Evolutionary conservation across 176 grass and related monocot genomes (phyloP), one percentile per base, ranked within the genome.

Genomic region (Echinochloa phyllopogon): DNA sequence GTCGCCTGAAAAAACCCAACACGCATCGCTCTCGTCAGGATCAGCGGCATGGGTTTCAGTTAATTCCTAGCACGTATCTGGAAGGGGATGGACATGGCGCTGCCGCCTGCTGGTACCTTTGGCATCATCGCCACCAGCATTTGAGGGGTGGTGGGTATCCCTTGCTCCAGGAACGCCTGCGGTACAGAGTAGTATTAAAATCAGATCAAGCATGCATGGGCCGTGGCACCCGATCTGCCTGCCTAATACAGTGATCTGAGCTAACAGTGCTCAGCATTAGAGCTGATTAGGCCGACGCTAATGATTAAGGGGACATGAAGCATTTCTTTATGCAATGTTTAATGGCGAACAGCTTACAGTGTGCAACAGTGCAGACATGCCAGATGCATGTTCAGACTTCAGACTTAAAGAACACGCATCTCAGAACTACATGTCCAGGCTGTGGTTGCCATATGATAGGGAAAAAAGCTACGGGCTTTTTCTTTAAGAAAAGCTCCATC

Each of bases 131-230:
- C 86, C 77, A 99, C 86, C 60, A 96, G 90, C 81, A 86, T 88
- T 38, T 94, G 89, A 37, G 97, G 90, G 43, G 59, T 94, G 72
- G 94, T 85, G 56, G 97, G 97, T 89, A 96, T 89, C 41, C 97
- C 97, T 92, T 99, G 81, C 72, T 94, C 90, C 69, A 96, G 89
- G 93, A 99, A 96, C 68, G 91, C 94, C 97, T 99, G 86, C 69
- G 86, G 87, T 43, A 74, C 57, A 78, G 21, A 59, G 39, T 64
- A 4, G 43, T 27, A 24, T 57, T 52, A 33, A 64, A 36, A 29
- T 24, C 25, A 33, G 27, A 72, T 71, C 81, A 65, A 70, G 6
- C 17, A 69, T 24, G 6, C 17, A 69, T 24, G 69, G 40, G 40
- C 40, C 68, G 55, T 80, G 50, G 3, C 75, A 40, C 51, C 21